Percentiles rank a stretch among this genome's conserved stretches.
Evolutionary conservation across 2,329 filamentous ascomycete species (phyloP).

Genomic region (Aureobasidium melanogenum): DNA sequence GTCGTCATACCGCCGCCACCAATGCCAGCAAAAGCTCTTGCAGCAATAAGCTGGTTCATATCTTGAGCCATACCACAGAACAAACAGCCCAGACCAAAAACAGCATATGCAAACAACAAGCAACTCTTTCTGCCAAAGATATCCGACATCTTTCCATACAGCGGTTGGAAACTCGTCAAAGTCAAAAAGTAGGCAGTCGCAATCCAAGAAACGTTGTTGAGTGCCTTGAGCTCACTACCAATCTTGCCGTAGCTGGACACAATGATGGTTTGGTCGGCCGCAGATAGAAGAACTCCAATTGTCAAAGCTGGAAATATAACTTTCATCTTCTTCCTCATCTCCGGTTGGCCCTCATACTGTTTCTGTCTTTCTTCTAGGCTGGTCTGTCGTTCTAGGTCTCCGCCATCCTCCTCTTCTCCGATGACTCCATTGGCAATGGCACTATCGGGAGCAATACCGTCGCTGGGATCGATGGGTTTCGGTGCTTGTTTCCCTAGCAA

Average conservation of each 20-base stretch:
- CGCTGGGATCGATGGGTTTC: conserved; percentile 20
- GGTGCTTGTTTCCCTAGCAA: conserved; percentile 14
- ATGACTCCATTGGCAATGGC: conserved; percentile 16
- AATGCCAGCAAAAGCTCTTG: conserved; percentile 54
- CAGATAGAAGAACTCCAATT: conserved; percentile 61
- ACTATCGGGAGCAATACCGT: conserved; percentile 22
- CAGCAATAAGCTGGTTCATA: conserved; percentile 58
- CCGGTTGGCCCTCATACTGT: conserved; percentile 38
- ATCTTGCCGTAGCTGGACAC: conserved; percentile 72
- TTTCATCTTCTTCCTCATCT: conserved; percentile 38
- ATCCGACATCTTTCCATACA: conserved; percentile 63
- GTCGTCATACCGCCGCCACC: conserved; percentile 66
- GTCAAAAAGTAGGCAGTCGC: conserved; percentile 65
- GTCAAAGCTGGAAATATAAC: conserved; percentile 51
- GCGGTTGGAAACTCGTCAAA: conserved; percentile 63
- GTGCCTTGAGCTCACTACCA: conserved; percentile 63
- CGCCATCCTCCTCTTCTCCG: conserved; percentile 15
- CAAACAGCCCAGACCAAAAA: conserved; percentile 58
- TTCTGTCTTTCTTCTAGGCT: conserved; percentile 23
- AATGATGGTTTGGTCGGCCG: conserved; percentile 68
- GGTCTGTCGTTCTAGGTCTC: conserved; percentile 28
- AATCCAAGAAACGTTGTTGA: conserved; percentile 70
- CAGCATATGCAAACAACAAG: conserved; percentile 53
- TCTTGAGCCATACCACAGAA: conserved; percentile 54
- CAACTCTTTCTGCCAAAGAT: conserved; percentile 62